Evolutionary conservation across 495 filamentous ascomycete species (phyloP), one percentile per base, ranked within the genome.

Genomic region (Collariella sp.): DNA sequence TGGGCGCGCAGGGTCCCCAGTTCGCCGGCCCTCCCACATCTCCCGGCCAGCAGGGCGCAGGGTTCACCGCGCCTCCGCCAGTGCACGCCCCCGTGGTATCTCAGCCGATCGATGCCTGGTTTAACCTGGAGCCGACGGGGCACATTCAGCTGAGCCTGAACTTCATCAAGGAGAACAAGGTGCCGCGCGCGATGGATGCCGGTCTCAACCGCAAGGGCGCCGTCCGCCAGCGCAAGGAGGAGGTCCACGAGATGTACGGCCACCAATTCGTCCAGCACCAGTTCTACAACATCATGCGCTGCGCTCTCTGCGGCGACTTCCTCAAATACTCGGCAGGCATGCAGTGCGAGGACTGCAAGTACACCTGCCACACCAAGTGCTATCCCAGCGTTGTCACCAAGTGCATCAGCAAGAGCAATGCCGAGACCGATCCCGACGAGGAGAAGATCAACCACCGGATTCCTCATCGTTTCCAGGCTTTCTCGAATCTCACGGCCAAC

Each of bases 261-360:
- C 93, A 99, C 83, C 96, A 96, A 73, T 99, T 99, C 61, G 83
- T 96, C 44, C 83, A 86, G 60, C 90, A 95, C 70, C 91, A 95
- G 68, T 99, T 97, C 73, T 99, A 97, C 83, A 97, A 97, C 75
- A 96, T 99, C 68, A 99, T 99, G 93, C 93, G 94, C 60, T 99
- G 93, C 73, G 94, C 93, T 31, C 82, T 97, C 19, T 99, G 93
- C 70, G 94, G 91, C 51, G 94, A 97, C 53, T 96, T 97, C 63
- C 83, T 99, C 72, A 97, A 96, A 66, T 97, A 97, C 71, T 91
- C 91, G 29, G 87, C 93, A 15, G 94, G 93, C 42, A 96, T 97
- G 91, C 93, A 99, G 73, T 99, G 93, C 68, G 86, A 91, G 55
- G 93, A 99, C 72, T 99, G 93, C 88, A 97, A 96, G 71, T 96